Evolutionary conservation across 331 rosid species (phyloP).

Genomic region (Prunus yedoensis): DNA sequence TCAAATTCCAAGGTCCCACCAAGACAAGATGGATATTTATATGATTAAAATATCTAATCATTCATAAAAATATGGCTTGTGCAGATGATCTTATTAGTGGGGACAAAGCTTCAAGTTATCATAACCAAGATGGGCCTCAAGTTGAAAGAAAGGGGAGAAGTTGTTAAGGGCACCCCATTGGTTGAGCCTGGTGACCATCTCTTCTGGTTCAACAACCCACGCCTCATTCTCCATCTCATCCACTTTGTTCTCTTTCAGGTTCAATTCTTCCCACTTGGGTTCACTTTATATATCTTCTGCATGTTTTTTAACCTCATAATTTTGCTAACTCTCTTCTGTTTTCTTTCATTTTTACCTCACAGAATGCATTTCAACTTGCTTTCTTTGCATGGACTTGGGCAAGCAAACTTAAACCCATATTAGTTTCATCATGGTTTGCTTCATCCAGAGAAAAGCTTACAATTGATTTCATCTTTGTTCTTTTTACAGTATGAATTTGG

Average conservation of each 20-base stretch:
- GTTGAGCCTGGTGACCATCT: constrained; percentile 34
- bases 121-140: constrained; percentile 37
- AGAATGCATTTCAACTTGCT: constrained; percentile 43
- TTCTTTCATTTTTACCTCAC: not conserved
- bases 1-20: not conserved
- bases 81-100: constrained; percentile 35
- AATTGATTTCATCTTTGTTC: not conserved
- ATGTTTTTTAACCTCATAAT: too few relatives aligned
- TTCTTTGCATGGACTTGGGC: constrained; percentile 44
- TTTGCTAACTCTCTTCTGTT: not conserved
- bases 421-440: not conserved
- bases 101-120: constrained; percentile 36
- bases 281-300: not conserved
- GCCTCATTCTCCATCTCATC: constrained; percentile 30
- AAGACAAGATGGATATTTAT: not conserved
- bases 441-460: not conserved
- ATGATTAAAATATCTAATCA: not conserved
- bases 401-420: not conserved
- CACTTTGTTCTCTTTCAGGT: constrained; percentile 38
- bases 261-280: not conserved
- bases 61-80: not conserved
- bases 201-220: constrained; percentile 34
- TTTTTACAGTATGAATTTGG: constrained; percentile 30
- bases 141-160: constrained; percentile 35
- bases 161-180: constrained; percentile 32